Base-by-base conservation (phyloP, 1,284 basidiomycete genomes). In the Cryptococcus sp. region DNA sequence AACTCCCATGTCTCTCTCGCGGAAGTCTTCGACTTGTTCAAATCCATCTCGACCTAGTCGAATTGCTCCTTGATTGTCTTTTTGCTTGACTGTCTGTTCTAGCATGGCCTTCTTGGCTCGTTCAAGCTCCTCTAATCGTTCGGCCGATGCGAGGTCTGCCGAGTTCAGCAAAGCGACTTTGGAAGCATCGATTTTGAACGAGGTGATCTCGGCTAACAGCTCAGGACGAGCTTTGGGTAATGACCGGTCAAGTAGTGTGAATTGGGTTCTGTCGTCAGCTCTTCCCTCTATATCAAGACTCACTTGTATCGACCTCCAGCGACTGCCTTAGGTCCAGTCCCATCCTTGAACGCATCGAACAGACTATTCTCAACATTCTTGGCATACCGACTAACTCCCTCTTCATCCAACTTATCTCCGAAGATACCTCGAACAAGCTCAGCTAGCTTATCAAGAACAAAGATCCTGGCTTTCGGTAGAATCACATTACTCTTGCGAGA, bases 251-350 rank as follows among this genome's bases (percentile, higher is more conserved):
- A 74, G 56, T 3, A 69, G 58, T 47, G 65, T 69, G 60, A 67
- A 71, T 57, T 73, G 72, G 1, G 62, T 59, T 44, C 70, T 72
- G 51, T 9, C 7, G 52, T 56, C 39, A 55, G 54, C 42, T 49
- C 21, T 34, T 9, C 23, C 34, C 23, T 16, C 18, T 9, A 31
- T 2, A 11, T 9, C 24, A 2, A 11, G 9, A 61, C 70, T 62
- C 60, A 71, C 68, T 74, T 74, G 58, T 74, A 74, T 23, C 62
- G 53, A 0, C 46, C 58, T 3, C 66, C 70, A 4, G 65, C 64
- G 16, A 54, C 54, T 19, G 65, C 67, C 50, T 74, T 74, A 13
- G 65, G 67, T 32, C 54, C 60, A 13, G 61, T 48, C 0, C 54
- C 49, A 39, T 72, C 72, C 47, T 67, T 69, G 57, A 70, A 66